Evolutionary conservation across 2,329 filamentous ascomycete genomes (phyloP), one percentile per base, ranked within the genome.

Genomic region (Aspergillus novoparasiticus): DNA sequence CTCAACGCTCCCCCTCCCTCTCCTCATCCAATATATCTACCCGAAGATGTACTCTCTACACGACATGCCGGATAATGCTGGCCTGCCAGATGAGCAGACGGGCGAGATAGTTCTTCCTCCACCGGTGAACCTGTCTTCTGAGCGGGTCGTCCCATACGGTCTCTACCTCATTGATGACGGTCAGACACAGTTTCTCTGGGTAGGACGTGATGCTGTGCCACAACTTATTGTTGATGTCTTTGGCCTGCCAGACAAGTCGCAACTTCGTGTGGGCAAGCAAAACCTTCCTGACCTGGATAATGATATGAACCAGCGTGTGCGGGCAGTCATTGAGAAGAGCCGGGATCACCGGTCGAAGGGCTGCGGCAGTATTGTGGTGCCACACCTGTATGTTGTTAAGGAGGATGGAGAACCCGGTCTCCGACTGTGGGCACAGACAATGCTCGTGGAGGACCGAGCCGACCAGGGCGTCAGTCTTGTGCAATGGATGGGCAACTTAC

Each of bases 151-250:
- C 4, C 87, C 93, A 0, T 97, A 96, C 74, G 95, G 95, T 32
- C 83, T 99, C 21, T 99, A 99, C 79, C 86, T 99, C 62, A 95
- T 99, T 71, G 95, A 99, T 72, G 95, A 99, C 73, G 94, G 94
- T 3, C 94, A 97, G 79, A 97, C 93, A 6, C 95, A 99, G 77
- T 99, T 99, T 85, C 81, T 99, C 55, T 99, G 95, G 95, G 86
- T 98, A 23, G 95, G 95, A 16, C 89, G 94, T 41, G 94, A 99
- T 69, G 90, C 94, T 1, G 93, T 99, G 32, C 93, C 93, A 1
- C 93, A 96, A 74, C 85, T 99, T 36, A 83, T 98, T 46, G 80
- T 86, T 58, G 95, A 99, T 72, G 94, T 98, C 6, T 99, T 99
- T 76, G 94, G 93, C 28, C 85, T 95, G 12, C 85, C 90, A 53